Conservation (phyloP, 306 rosid species). For the Rosa rugosa region DNA sequence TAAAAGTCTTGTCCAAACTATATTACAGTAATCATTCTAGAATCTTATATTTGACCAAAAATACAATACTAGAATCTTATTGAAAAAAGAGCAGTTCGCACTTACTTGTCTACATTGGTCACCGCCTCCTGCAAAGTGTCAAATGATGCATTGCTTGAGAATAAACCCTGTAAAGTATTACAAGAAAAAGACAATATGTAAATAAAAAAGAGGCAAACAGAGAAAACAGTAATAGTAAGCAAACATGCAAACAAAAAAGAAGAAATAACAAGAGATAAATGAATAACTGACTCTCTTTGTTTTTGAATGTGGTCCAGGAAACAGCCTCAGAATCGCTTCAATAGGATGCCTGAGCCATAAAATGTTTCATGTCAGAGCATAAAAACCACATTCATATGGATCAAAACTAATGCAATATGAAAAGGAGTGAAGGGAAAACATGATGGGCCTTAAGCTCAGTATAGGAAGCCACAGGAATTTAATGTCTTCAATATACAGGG, state of each 20-base stretch:
- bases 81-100: conserved; percentile 21
- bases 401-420: neutral
- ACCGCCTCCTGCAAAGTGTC: conserved; percentile 73
- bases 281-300: conserved; percentile 70
- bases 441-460: neutral
- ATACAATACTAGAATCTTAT: neutral
- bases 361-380: conserved; percentile 9
- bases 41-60: conserved; percentile 16
- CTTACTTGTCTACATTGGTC: conserved; percentile 64
- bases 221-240: conserved; percentile 16
- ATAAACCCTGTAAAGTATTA: conserved; percentile 62
- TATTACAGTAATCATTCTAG: conserved; percentile 5
- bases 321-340: conserved; percentile 86
- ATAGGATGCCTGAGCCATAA: conserved; percentile 79
- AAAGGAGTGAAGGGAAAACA: neutral
- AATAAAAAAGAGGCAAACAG: neutral
- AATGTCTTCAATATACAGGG: too few relatives aligned
- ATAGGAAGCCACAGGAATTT: neutral
- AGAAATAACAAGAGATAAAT: neutral
- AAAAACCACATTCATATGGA: neutral
- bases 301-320: conserved; percentile 98
- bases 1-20: neutral
- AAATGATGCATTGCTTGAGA: conserved; percentile 70
- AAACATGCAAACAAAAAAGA: conserved; percentile 15
- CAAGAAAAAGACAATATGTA: conserved; percentile 14